Percentiles rank a stretch among this genome's conserved stretches.
Conservation (phyloP, 2,329 filamentous ascomycete species). For the Lachnellula hyalina region DNA sequence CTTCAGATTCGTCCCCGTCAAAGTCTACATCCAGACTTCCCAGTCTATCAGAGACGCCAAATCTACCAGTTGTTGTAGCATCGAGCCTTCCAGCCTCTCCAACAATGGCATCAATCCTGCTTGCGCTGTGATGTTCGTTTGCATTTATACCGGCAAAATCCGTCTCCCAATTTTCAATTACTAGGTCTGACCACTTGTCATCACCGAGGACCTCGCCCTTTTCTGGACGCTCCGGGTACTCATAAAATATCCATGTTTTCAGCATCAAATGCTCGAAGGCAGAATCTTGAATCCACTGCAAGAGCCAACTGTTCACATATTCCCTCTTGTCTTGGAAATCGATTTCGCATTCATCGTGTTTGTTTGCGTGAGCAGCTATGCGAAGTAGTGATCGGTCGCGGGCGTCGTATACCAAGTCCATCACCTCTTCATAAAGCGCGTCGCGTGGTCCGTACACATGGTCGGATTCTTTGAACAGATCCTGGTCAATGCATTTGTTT, state of each 20-base stretch:
- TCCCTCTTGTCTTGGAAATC: conserved; percentile 16
- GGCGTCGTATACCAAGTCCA: conserved; percentile 18
- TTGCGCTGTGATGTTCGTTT: conserved; percentile 9
- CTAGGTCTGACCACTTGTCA: conserved; percentile 18
- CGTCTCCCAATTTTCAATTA: conserved; percentile 14
- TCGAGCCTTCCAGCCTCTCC: conserved; percentile 9
- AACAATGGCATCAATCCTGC: conserved; percentile 16
- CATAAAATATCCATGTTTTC: conserved; percentile 10
- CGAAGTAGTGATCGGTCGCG: conserved; percentile 17
- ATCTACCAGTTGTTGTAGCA: conserved; percentile 4
- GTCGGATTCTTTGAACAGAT: conserved; percentile 16
- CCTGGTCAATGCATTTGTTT: conserved; percentile 15
- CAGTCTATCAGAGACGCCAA: conserved; percentile 6
- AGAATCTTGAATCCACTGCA: conserved; percentile 21
- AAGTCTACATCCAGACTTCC: conserved; percentile 8
- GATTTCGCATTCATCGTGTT: neutral
- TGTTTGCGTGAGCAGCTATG: conserved; percentile 8
- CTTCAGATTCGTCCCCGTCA: conserved; percentile 2
- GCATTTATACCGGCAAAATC: conserved; percentile 14
- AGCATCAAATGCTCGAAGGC: conserved; percentile 14
- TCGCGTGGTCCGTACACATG: conserved; percentile 19
- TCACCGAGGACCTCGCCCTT: conserved; percentile 5
- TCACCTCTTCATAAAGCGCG: conserved; percentile 19
- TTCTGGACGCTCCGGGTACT: conserved; percentile 6
- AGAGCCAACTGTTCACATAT: conserved; percentile 22